A percentile compares a stretch with the other conserved stretches of the same genome.
phyloP scores from a whole-genome alignment of 768 basidiomycete genomes.

The Phylloporus scabripes region DNA sequence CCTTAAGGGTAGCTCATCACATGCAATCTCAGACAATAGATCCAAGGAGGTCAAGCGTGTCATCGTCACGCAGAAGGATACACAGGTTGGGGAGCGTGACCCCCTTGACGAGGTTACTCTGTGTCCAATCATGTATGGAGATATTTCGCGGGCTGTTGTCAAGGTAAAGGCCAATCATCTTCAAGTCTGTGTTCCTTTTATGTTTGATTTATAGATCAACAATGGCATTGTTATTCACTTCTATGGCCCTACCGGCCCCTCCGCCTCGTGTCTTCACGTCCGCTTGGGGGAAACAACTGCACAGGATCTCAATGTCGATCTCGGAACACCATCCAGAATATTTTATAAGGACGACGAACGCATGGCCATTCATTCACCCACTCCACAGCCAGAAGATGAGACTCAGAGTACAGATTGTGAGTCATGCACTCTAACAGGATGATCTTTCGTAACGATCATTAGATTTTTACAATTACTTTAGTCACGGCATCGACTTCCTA shows the following conservation, averaged over 20 bases:
- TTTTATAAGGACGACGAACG: constrained; percentile 88
- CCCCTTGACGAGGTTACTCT: constrained; percentile 68
- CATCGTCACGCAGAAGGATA: constrained; percentile 63
- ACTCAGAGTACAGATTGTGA: constrained; percentile 49
- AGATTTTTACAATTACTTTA: constrained; percentile 95
- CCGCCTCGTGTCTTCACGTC: constrained; percentile 46
- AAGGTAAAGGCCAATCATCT: constrained; percentile 41
- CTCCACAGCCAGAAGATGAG: constrained; percentile 36
- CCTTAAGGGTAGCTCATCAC: constrained; percentile 38
- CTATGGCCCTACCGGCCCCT: constrained; percentile 45
- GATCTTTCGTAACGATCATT: constrained; percentile 6
- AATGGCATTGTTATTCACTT: constrained; percentile 69
- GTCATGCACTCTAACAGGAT: constrained; percentile 11
- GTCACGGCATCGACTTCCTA: constrained; percentile 85
- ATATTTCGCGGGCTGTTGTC: constrained; percentile 59
- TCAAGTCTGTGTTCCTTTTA: not conserved
- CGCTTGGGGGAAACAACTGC: constrained; percentile 71
- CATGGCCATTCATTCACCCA: constrained; percentile 74
- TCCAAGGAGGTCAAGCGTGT: constrained; percentile 74
- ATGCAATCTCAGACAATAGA: constrained; percentile 47
- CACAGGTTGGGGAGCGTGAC: constrained; percentile 51
- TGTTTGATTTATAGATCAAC: constrained; percentile 45
- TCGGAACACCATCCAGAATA: constrained; percentile 71
- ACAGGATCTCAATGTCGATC: constrained; percentile 72
- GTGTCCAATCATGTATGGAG: constrained; percentile 65